Conservation (phyloP, 805 yeast genomes). For the Jamesozyma spencerorum region DNA sequence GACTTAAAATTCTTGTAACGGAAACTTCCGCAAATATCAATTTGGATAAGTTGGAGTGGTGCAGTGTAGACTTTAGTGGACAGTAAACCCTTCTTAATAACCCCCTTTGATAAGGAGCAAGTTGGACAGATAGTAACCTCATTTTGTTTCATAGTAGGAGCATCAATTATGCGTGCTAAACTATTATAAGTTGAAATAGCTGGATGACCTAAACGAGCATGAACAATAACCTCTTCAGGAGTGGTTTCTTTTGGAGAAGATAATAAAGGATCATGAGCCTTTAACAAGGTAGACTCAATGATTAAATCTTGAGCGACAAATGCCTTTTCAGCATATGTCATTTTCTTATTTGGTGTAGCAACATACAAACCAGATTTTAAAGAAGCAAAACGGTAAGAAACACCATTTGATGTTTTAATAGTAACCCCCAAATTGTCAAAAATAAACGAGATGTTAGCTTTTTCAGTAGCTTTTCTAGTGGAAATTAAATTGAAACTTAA, state of each 20-base stretch:
- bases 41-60: conserved; percentile 5
- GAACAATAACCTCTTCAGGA: neutral
- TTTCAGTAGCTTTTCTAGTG: neutral
- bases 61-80: conserved; percentile 1
- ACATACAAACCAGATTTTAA: conserved; percentile 10
- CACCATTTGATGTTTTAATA: neutral
- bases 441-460: neutral
- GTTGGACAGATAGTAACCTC: conserved; percentile 1
- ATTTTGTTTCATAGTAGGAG: neutral
- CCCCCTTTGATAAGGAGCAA: conserved; percentile 2
- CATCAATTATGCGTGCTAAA: neutral
- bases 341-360: neutral
- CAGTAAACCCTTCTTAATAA: conserved; percentile 7
- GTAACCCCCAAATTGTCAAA: neutral
- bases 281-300: neutral
- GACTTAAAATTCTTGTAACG: neutral
- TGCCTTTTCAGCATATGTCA: neutral
- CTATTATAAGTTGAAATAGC: neutral
- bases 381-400: conserved; percentile 23
- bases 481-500: conserved; percentile 3
- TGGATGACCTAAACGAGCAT: conserved; percentile 3
- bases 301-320: neutral
- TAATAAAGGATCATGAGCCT: neutral
- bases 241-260: neutral
- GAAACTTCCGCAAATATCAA: conserved; percentile 5